phyloP scores from a whole-genome alignment of 169 alveolate species.

The Miamiensis avidus region DNA sequence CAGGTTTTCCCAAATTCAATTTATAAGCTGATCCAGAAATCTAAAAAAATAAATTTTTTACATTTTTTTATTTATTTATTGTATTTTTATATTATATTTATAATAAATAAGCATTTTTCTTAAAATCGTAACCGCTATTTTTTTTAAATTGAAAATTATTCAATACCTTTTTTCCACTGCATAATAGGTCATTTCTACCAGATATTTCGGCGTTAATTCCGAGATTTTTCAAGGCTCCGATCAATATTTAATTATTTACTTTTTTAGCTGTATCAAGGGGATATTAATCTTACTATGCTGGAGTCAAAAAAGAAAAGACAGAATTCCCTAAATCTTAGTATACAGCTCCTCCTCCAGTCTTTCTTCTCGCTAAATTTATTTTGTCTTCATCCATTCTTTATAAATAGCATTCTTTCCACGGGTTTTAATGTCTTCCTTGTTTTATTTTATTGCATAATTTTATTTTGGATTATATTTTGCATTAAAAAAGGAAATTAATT shows the following conservation, averaged over 20 bases:
- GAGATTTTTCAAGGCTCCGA: slow-evolving; percentile 69
- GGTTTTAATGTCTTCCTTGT: slow-evolving; percentile 86
- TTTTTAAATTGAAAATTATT: too few species aligned
- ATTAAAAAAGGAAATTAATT: too few species aligned
- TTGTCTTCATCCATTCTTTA: slow-evolving; percentile 77
- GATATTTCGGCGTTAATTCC: slow-evolving; percentile 75
- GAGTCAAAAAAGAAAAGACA: slow-evolving; percentile 87
- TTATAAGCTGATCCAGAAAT: slow-evolving; percentile 93
- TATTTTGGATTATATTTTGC: neutral
- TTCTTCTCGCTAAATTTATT: slow-evolving; percentile 90
- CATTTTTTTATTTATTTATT: neutral
- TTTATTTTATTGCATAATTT: neutral
- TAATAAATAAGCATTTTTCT: neutral
- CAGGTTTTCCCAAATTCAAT: slow-evolving; percentile 63
- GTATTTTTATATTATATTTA: neutral
- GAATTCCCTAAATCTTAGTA: slow-evolving; percentile 90
- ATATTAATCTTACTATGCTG: slow-evolving; percentile 59
- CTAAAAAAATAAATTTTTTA: neutral
- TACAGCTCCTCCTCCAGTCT: slow-evolving; percentile 97
- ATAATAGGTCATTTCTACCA: slow-evolving; percentile 92
- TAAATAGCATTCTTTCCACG: slow-evolving; percentile 94
- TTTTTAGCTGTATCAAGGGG: slow-evolving; percentile 64
- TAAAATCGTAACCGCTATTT: neutral
- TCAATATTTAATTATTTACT: slow-evolving; percentile 66
- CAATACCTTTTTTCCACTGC: slow-evolving; percentile 81